Base-by-base conservation (phyloP, 1,139 yeast genomes). In the Saccharomycopsis hybrid region DNA sequence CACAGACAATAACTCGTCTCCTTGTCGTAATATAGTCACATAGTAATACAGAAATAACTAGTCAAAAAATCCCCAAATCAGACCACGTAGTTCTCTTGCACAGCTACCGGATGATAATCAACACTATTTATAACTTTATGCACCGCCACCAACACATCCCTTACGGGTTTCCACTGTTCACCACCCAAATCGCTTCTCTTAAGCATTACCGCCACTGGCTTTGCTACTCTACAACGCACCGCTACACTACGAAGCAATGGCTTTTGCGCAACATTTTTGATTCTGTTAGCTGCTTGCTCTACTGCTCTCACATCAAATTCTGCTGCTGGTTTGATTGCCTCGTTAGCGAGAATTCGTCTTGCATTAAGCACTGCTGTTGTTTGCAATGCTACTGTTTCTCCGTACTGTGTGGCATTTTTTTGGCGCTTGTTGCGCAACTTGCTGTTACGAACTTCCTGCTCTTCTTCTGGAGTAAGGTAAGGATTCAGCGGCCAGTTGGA, bases 131-230 rank as follows among this genome's bases (percentile, higher is more conserved):
- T n/a, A n/a, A n/a, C n/a, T n/a, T n/a, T 13, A n/a, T 36, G 13
- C 39, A 13, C 39, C 39, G 5, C 39, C 39, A 13, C 18, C 5
- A 36, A 13, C n/a, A 13, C 39, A 5, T n/a, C 24, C 39, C 39
- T 9, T 5, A 24, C 24, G 5, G 18, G 13, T 8, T 25, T 25
- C 49, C 46, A 46, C 7, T 11, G 39, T 3, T 11, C 30, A 8
- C 13, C 27, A 9, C 39, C 24, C 29, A 49, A 30, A 29, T 49
- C 53, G 31, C 44, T 29, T 27, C 53, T 24, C 38, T 49, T 47
- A 28, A 49, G 28, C 8, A 49, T 31, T 24, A 24, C 31, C 7
- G 27, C 33, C 4, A 46, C 24, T 30, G 41, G 40, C 11, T 30
- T 29, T 13, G 18, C 32, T 9, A 41, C 5, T 11, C 43, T 11